phyloP scores from a whole-genome alignment of 805 yeast genomes.

The Teunomyces barrocoloradensis region DNA sequence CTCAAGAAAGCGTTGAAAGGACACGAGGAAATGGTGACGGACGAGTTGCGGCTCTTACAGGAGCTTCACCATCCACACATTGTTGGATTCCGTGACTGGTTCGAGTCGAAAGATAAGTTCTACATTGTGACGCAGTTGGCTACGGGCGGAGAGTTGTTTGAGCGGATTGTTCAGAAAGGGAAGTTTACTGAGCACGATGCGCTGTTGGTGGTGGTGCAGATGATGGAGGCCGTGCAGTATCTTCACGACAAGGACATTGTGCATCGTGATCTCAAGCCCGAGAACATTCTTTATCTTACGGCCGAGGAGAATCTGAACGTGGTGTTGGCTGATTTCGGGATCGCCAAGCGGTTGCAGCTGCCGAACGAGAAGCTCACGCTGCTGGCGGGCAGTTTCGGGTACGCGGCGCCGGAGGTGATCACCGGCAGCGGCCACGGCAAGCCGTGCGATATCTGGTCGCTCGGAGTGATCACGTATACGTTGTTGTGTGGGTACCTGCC shows the following conservation, averaged over 20 bases:
- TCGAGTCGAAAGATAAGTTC: conserved; percentile 87
- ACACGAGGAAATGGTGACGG: conserved; percentile 70
- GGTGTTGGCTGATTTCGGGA: conserved; percentile 94
- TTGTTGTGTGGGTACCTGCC: conserved; percentile 91
- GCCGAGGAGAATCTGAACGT: conserved; percentile 56
- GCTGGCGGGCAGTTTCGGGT: conserved; percentile 92
- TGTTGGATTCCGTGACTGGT: conserved; percentile 89
- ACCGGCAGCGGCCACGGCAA: conserved; percentile 84
- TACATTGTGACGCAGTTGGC: conserved; percentile 93
- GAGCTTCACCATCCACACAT: conserved; percentile 78
- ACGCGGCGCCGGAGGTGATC: conserved; percentile 95
- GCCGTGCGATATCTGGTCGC: conserved; percentile 94
- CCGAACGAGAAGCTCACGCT: conserved; percentile 61
- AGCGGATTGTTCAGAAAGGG: conserved; percentile 76
- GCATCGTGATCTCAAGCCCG: conserved; percentile 94
- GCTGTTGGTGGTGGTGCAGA: conserved; percentile 65
- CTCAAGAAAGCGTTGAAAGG: conserved; percentile 81
- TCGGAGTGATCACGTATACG: conserved; percentile 91
- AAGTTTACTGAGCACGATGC: conserved; percentile 90
- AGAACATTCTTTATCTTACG: conserved; percentile 76
- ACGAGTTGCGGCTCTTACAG: conserved; percentile 71
- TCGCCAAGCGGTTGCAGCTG: conserved; percentile 70
- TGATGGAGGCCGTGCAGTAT: conserved; percentile 75
- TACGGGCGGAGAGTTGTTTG: conserved; percentile 94
- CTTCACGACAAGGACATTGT: conserved; percentile 77